Base-by-base conservation (phyloP, 371 early-diverging fungal genomes). In the Apophysomyces ossiformis region DNA sequence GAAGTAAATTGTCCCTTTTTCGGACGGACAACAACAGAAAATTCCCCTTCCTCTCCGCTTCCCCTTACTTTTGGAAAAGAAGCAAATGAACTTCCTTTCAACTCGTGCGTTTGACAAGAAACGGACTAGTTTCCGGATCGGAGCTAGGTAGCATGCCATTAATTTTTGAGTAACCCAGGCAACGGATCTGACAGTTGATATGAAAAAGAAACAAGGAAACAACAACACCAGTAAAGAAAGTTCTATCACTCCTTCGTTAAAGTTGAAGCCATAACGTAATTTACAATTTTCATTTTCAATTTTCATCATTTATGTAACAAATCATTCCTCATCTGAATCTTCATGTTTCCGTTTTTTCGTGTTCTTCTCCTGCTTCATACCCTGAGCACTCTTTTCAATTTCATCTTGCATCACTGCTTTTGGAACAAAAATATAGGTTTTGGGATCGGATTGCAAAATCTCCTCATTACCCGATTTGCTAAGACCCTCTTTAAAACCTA, bases 401-500 rank as follows among this genome's bases (percentile, higher is more conserved):
- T 78, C 81, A 0, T 64, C 77, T 15, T 80, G 81, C 83, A 84
- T 85, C 37, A 79, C 84, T 32, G 74, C 74, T 50, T 74, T 80
- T 56, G 78, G 76, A 21, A 90, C 87, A 79, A 95, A 93, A 21
- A 91, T 77, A 75, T 84, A 90, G 15, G 88, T 89, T 71, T 86
- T 89, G 18, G 93, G 92, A 1, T 76, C 76, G 57, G 90, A 84
- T 39, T 83, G 70, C 13, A 77, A 6, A 37, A 96, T 92, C 71
- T 98, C 98, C 38, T 80, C 88, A 74, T 98, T 98, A 11, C 73
- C 89, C 6, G 74, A 85, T 46, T 83, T 86, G 44, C 92, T 92
- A 12, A 94, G 54, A 0, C 94, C 94, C 37, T 93, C 88, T 69
- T 92, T 87, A 76, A 90, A 96, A 1, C 98, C 98, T 9, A 98